Evolutionary conservation across 2,329 filamentous ascomycete species (phyloP).

Genomic region (Colletotrichum noveboracense): DNA sequence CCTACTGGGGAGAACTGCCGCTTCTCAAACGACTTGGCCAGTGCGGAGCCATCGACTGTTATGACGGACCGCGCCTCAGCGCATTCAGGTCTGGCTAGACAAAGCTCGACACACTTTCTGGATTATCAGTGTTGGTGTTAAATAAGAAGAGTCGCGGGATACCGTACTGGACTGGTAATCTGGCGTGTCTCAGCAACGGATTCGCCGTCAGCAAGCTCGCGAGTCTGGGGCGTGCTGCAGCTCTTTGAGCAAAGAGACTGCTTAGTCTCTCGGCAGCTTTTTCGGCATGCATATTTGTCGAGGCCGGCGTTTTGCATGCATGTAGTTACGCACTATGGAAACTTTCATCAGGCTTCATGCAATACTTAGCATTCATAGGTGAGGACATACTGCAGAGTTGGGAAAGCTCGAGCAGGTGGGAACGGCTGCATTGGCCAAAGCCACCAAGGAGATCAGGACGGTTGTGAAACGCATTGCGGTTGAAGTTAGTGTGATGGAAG

Average conservation of each 20-base stretch:
- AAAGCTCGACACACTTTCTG: not conserved
- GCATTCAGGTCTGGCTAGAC: not conserved
- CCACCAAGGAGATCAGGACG: not conserved
- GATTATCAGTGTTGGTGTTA: not conserved
- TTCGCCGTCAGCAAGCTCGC: not conserved
- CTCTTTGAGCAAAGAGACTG: not conserved
- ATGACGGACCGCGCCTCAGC: not conserved
- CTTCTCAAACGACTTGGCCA: not conserved
- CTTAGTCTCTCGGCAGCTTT: not conserved
- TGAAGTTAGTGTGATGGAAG: not conserved
- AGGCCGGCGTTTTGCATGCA: not conserved
- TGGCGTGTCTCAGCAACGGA: not conserved
- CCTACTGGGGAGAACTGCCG: not conserved
- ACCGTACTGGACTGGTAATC: not conserved
- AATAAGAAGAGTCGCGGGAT: not conserved
- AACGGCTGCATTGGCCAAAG: not conserved
- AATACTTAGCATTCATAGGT: rapidly evolving
- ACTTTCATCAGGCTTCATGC: not conserved
- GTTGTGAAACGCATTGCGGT: not conserved
- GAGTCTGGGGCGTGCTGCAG: not conserved
- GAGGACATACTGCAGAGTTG: not conserved
- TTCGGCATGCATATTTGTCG: not conserved
- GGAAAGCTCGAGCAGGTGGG: not conserved
- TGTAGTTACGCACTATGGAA: not conserved
- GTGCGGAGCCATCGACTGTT: not conserved